Evolutionary conservation across 2,329 filamentous ascomycete species (phyloP).

Genomic region (Fusarium verrucosum): DNA sequence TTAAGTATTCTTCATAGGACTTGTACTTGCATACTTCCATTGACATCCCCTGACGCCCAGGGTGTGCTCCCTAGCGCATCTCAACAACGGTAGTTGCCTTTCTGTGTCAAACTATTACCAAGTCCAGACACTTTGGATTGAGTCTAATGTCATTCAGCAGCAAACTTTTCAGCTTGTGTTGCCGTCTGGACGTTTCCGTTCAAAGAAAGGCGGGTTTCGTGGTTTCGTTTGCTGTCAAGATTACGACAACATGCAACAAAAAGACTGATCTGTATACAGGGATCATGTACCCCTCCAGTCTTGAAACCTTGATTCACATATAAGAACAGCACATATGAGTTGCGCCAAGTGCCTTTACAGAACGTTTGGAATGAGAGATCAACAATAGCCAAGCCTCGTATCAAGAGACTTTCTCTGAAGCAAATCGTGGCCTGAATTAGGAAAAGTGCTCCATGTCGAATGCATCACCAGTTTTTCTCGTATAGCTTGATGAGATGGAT

Average conservation of each 20-base stretch:
- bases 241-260: constrained; percentile 17
- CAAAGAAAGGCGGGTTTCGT: not conserved
- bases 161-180: constrained; percentile 4
- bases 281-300: constrained; percentile 7
- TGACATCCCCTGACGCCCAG: constrained; percentile 9
- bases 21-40: constrained; percentile 12
- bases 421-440: constrained; percentile 19
- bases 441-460: constrained; percentile 28
- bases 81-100: constrained; percentile 14
- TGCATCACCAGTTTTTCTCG: constrained; percentile 31
- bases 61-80: constrained; percentile 13
- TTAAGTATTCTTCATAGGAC: constrained; percentile 8
- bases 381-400: constrained; percentile 22
- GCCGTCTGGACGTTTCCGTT: not conserved
- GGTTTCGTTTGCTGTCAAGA: not conserved
- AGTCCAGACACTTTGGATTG: constrained; percentile 18
- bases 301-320: constrained; percentile 17
- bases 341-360: constrained; percentile 21
- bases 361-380: constrained; percentile 36
- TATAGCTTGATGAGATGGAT: constrained; percentile 25
- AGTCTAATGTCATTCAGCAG: constrained; percentile 3
- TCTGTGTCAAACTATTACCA: constrained; percentile 21
- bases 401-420: constrained; percentile 6
- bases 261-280: constrained; percentile 10
- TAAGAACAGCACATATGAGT: constrained; percentile 8